Evolutionary conservation across 1,139 yeast species (phyloP).

Genomic region (Yamadazyma dushanensis): DNA sequence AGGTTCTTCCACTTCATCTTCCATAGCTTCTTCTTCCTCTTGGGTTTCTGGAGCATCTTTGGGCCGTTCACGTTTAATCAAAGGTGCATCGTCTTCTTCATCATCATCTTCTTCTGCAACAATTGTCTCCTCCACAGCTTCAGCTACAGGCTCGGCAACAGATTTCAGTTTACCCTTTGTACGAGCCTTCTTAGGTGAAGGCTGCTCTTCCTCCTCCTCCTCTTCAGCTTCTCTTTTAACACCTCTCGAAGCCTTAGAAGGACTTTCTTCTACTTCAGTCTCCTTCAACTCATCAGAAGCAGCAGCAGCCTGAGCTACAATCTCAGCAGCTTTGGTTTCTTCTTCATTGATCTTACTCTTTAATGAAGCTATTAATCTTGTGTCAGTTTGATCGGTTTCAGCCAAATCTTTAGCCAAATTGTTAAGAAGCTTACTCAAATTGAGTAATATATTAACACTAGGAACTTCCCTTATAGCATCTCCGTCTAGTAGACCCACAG

Average conservation of each 20-base stretch:
- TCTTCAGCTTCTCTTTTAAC: slow-evolving; percentile 2
- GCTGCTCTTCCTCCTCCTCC: slow-evolving; percentile 10
- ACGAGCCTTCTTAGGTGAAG: not conserved
- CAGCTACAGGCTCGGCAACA: slow-evolving; percentile 10
- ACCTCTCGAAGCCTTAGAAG: slow-evolving; percentile 7
- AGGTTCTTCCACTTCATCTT: slow-evolving; percentile 2
- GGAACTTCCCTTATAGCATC: slow-evolving; percentile 52
- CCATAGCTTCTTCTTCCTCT: slow-evolving; percentile 7
- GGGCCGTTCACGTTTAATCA: slow-evolving; percentile 9
- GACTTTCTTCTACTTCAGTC: slow-evolving; percentile 7
- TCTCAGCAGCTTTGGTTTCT: slow-evolving; percentile 14
- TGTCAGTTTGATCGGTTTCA: slow-evolving; percentile 47
- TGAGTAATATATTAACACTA: slow-evolving; percentile 41
- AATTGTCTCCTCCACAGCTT: slow-evolving; percentile 12
- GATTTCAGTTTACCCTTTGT: slow-evolving; percentile 14
- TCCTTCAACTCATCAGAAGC: too few relatives aligned
- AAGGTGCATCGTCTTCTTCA: slow-evolving; percentile 14
- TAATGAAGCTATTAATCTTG: slow-evolving; percentile 24
- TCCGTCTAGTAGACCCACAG: slow-evolving; percentile 62
- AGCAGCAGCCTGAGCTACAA: slow-evolving; percentile 1
- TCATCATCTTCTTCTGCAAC: slow-evolving; percentile 16
- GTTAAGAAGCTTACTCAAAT: slow-evolving; percentile 47
- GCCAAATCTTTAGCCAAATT: slow-evolving; percentile 52
- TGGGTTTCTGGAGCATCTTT: slow-evolving; percentile 6
- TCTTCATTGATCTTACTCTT: slow-evolving; percentile 21